Percentiles rank a stretch among this genome's conserved stretches.
phyloP scores from a whole-genome alignment of 768 basidiomycete genomes.

The Lentinula boryana region DNA sequence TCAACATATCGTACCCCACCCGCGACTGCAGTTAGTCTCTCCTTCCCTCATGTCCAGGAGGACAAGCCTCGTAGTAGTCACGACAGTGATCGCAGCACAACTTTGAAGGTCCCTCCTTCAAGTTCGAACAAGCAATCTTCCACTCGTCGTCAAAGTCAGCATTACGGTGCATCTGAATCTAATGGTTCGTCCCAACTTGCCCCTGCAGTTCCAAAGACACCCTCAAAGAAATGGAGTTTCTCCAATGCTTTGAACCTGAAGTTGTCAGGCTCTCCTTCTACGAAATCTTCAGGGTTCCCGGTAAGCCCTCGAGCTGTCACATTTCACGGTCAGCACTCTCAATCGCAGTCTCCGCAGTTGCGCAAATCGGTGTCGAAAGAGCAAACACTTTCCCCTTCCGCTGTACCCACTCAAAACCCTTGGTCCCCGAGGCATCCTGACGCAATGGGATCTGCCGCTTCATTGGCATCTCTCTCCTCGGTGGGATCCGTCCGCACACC shows the following conservation, averaged over 20 bases:
- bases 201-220: conserved; percentile 58
- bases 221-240: conserved; percentile 97
- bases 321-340: conserved; percentile 23
- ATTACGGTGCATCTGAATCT: conserved; percentile 28
- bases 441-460: conserved; percentile 75
- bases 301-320: conserved; percentile 64
- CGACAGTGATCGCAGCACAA: conserved; percentile 27
- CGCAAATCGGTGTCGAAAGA: conserved; percentile 71
- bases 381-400: conserved; percentile 39
- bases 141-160: conserved; percentile 32
- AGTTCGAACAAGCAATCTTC: conserved; percentile 39
- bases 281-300: conserved; percentile 50
- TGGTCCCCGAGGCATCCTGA: conserved; percentile 72
- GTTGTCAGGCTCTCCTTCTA: conserved; percentile 60
- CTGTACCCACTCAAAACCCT: conserved; percentile 32
- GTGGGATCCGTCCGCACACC: conserved; percentile 56
- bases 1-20: conserved; percentile 72
- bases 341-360: conserved; percentile 41
- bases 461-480: conserved; percentile 70
- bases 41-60: conserved; percentile 40
- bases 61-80: conserved; percentile 37
- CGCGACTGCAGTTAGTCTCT: conserved; percentile 46
- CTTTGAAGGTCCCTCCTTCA: conserved; percentile 26
- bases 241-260: conserved; percentile 79
- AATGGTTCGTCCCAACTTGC: conserved; percentile 34